Conservation (phyloP, 371 early-diverging fungal species). For the Coelomomyces lativittatus region DNA sequence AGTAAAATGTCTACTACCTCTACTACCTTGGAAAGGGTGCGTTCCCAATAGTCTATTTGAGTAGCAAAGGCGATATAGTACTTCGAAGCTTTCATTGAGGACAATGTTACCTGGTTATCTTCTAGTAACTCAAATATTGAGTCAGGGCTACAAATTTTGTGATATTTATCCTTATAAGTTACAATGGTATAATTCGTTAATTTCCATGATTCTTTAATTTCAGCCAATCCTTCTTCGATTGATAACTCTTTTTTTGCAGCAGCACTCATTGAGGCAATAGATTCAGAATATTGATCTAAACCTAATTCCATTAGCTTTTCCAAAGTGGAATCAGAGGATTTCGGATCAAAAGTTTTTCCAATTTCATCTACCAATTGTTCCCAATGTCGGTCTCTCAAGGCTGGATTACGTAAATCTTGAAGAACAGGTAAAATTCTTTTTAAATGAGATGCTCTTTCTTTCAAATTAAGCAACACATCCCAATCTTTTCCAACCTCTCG, state of each 20-base stretch:
- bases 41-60: slow-evolving; percentile 31
- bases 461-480: slow-evolving; percentile 13
- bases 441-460: slow-evolving; percentile 19
- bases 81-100: slow-evolving; percentile 30
- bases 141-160: slow-evolving; percentile 21
- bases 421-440: slow-evolving; percentile 19
- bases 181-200: slow-evolving; percentile 22
- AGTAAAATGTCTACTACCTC: slow-evolving; percentile 25
- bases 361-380: slow-evolving; percentile 26
- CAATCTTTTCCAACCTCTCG: slow-evolving; percentile 11
- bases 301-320: slow-evolving; percentile 22
- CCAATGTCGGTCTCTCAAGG: slow-evolving; percentile 35
- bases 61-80: slow-evolving; percentile 23
- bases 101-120: slow-evolving; percentile 34
- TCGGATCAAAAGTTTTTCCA: slow-evolving; percentile 22
- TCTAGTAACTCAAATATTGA: slow-evolving; percentile 26
- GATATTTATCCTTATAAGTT: slow-evolving; percentile 27
- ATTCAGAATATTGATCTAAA: slow-evolving; percentile 24
- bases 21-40: slow-evolving; percentile 17
- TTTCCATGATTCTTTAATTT: slow-evolving; percentile 20
- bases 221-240: slow-evolving; percentile 20
- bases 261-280: slow-evolving; percentile 11
- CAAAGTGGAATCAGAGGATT: slow-evolving; percentile 15
- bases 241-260: slow-evolving; percentile 29
- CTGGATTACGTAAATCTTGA: slow-evolving; percentile 22